Percentiles rank a stretch among this genome's conserved stretches.
Conservation (phyloP, 2,329 filamentous ascomycete genomes). For the Alternaria incomplexa region DNA sequence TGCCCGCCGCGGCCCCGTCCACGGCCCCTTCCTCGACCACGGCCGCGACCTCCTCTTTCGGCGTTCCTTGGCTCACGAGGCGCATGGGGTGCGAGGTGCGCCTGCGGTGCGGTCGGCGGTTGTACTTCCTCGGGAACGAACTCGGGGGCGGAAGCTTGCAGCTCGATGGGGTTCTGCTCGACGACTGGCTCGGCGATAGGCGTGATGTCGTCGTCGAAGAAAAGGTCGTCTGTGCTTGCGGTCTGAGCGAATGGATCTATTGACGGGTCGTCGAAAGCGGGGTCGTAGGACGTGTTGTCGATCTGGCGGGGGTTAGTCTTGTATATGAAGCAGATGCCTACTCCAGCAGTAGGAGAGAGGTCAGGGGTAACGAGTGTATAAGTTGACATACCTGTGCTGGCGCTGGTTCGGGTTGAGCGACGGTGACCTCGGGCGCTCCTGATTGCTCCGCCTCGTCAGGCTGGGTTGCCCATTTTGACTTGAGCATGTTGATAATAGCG, state of each 20-base stretch:
- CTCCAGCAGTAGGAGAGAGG: neutral
- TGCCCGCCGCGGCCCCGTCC: slow-evolving; percentile 28
- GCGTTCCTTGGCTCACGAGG: slow-evolving; percentile 37
- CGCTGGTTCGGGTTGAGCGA: slow-evolving; percentile 9
- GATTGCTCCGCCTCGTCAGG: slow-evolving; percentile 11
- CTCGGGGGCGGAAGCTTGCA: slow-evolving; percentile 25
- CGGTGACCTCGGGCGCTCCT: slow-evolving; percentile 1
- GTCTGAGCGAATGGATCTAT: slow-evolving; percentile 57
- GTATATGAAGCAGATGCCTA: too few species aligned
- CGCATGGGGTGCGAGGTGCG: slow-evolving; percentile 26
- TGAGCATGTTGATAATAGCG: slow-evolving; percentile 30
- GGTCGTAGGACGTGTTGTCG: slow-evolving; percentile 32
- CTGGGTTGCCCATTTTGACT: slow-evolving; percentile 43
- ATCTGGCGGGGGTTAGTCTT: slow-evolving; percentile 14
- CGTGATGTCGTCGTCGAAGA: slow-evolving; percentile 59
- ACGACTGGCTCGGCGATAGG: slow-evolving; percentile 53
- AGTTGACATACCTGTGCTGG: slow-evolving; percentile 9
- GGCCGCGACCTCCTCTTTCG: slow-evolving; percentile 35
- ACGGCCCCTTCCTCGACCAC: slow-evolving; percentile 33
- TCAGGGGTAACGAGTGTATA: neutral
- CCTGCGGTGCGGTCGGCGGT: slow-evolving; percentile 27
- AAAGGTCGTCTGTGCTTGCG: slow-evolving; percentile 58
- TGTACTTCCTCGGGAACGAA: slow-evolving; percentile 25
- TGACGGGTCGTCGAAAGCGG: slow-evolving; percentile 35
- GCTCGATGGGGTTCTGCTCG: slow-evolving; percentile 35